Evolutionary conservation across 345 rosid species (phyloP).

Genomic region (Arabis alpina): DNA sequence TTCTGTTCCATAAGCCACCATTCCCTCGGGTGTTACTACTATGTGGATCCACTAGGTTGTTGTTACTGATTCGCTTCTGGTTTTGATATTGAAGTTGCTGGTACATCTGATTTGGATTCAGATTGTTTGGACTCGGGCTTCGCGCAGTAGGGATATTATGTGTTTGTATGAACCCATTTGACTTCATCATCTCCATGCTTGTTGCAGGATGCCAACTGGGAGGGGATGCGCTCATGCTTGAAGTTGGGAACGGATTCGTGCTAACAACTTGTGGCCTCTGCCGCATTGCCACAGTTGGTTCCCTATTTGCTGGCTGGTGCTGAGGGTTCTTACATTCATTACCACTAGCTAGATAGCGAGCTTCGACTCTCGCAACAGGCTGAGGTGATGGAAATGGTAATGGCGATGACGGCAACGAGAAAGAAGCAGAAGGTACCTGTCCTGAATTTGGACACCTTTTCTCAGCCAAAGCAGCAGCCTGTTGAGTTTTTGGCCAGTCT

Average conservation of each 20-base stretch:
- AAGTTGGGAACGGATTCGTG: slow-evolving; percentile 52
- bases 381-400: slow-evolving; percentile 60
- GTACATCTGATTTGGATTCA: slow-evolving; percentile 56
- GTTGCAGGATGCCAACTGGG: slow-evolving; percentile 56
- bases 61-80: slow-evolving; percentile 56
- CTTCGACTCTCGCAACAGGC: slow-evolving; percentile 57
- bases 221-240: slow-evolving; percentile 56
- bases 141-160: slow-evolving; percentile 49
- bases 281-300: slow-evolving; percentile 63
- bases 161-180: slow-evolving; percentile 56
- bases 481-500: slow-evolving; percentile 75
- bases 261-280: slow-evolving; percentile 70
- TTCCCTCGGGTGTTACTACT: slow-evolving; percentile 52
- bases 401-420: slow-evolving; percentile 58
- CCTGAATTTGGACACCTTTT: slow-evolving; percentile 62
- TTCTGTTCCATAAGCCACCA: slow-evolving; percentile 58
- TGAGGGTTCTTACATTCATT: slow-evolving; percentile 55
- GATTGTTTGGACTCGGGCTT: slow-evolving; percentile 49
- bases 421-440: slow-evolving; percentile 53
- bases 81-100: slow-evolving; percentile 63
- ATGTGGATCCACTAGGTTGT: slow-evolving; percentile 47
- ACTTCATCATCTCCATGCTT: slow-evolving; percentile 56
- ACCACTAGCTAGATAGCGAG: slow-evolving; percentile 52
- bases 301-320: slow-evolving; percentile 62
- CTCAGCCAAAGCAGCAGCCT: slow-evolving; percentile 49